Base-by-base conservation (phyloP, 768 basidiomycete species). In the Pleurotus tuber-regium region DNA sequence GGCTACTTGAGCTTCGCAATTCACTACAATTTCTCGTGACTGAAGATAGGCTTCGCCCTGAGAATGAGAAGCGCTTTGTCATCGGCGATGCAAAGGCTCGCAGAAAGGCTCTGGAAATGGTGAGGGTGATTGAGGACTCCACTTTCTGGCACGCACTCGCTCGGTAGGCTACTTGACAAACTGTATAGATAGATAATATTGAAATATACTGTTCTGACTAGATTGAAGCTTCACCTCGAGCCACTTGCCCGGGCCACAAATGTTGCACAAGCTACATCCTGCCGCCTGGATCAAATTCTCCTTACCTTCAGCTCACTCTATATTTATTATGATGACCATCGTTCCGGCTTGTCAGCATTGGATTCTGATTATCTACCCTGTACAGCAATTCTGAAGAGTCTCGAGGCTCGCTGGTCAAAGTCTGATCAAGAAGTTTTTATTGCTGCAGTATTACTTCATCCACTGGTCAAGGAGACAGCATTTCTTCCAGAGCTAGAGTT, bases 351-450 rank as follows among this genome's bases (percentile, higher is more conserved):
- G 8, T 25, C 23, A 24, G 23, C 21, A 30, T 44, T 48, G 18
- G 26, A n/a, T n/a, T n/a, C n/a, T n/a, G n/a, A n/a, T n/a, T n/a
- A n/a, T n/a, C n/a, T 43, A 5, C 44, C 44, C 8, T 30, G 26
- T 18, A 33, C 28, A 2, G 57, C 48, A 10, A 53, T 58, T 14
- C 12, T 56, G 5, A 39, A 48, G 6, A 58, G 55, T 39, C 52
- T 67, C 12, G 65, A 71, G 44, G 38, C 19, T 1, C 55, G 56
- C 4, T 71, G 69, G 69, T 19, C 35, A 18, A 60, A 63, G 36
- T 26, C 54, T 35, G 66, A 70, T 48, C 65, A 69, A 52, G 66
- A 66, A 29, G 49, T 63, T 1, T 68, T 66, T 41, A 62, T 70
- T 50, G 58, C 61, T 6, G 58, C 66, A 4, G 53, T 66, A 6